phyloP scores from a whole-genome alignment of 352 stramenopile species.

The Pythium rishiriense region DNA sequence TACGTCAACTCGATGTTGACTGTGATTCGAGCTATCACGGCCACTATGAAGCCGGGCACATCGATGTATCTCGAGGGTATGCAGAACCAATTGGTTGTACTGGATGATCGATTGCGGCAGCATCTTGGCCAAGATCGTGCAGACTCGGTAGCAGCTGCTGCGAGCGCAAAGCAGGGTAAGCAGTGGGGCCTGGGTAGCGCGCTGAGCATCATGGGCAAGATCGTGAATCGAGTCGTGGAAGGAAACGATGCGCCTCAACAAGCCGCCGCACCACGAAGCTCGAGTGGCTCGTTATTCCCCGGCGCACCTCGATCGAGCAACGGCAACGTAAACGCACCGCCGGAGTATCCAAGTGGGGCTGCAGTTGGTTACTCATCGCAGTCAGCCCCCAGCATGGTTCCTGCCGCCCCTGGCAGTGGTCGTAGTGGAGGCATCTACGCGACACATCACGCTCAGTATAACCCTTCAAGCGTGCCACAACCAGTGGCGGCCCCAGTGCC shows the following conservation, averaged over 20 bases:
- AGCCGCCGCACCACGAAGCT: slow-evolving; percentile 15
- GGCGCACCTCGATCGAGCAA: slow-evolving; percentile 34
- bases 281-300: slow-evolving; percentile 38
- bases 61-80: slow-evolving; percentile 89
- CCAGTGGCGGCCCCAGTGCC: background rate
- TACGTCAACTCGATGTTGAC: slow-evolving; percentile 87
- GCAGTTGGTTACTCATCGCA: slow-evolving; percentile 23
- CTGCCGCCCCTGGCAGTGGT: slow-evolving; percentile 14
- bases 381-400: slow-evolving; percentile 5
- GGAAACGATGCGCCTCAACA: slow-evolving; percentile 48
- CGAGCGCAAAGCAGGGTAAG: slow-evolving; percentile 51
- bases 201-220: slow-evolving; percentile 86
- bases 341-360: slow-evolving; percentile 33
- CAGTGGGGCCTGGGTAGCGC: slow-evolving; percentile 79
- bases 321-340: slow-evolving; percentile 13
- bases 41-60: slow-evolving; percentile 78
- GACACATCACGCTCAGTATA: slow-evolving; percentile 3
- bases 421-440: slow-evolving; percentile 16
- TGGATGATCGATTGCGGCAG: slow-evolving; percentile 85
- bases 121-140: slow-evolving; percentile 80
- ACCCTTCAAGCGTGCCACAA: background rate
- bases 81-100: slow-evolving; percentile 84
- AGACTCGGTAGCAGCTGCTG: slow-evolving; percentile 54
- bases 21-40: slow-evolving; percentile 69
- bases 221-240: slow-evolving; percentile 85